Percentiles rank a stretch among this genome's conserved stretches.
Evolutionary conservation across 768 basidiomycete genomes (phyloP).

Genomic region (Pholiota molesta): DNA sequence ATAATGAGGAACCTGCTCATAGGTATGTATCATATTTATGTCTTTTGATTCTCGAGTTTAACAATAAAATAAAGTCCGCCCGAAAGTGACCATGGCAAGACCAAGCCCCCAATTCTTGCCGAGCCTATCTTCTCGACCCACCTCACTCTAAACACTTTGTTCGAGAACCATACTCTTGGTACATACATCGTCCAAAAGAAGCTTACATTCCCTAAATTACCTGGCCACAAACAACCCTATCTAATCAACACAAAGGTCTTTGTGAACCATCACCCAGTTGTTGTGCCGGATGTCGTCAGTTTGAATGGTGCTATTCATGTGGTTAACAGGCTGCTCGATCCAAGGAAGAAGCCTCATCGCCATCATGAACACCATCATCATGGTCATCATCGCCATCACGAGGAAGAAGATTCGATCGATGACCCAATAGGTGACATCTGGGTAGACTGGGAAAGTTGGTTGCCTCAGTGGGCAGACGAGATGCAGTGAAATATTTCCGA

Average conservation of each 20-base stretch:
- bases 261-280: background rate
- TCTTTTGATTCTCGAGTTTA: background rate
- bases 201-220: conserved; percentile 37
- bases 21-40: background rate
- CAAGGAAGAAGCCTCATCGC: background rate
- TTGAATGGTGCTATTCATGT: conserved; percentile 8
- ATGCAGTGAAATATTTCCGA: background rate
- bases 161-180: conserved; percentile 46
- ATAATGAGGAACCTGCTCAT: background rate
- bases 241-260: background rate
- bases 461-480: conserved; percentile 9
- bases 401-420: background rate
- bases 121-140: conserved; percentile 38
- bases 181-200: conserved; percentile 52
- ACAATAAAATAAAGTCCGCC: background rate
- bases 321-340: conserved; percentile 1
- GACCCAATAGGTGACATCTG: background rate
- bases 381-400: background rate
- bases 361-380: background rate
- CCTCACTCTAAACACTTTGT: conserved; percentile 42
- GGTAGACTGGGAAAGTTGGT: conserved; percentile 8
- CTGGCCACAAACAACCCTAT: conserved; percentile 32
- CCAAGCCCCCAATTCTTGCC: conserved; percentile 7
- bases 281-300: conserved; percentile 2
- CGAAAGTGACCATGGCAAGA: background rate